Evolutionary conservation across 1,284 basidiomycete species (phyloP).

Genomic region (Tausonia pullulans): DNA sequence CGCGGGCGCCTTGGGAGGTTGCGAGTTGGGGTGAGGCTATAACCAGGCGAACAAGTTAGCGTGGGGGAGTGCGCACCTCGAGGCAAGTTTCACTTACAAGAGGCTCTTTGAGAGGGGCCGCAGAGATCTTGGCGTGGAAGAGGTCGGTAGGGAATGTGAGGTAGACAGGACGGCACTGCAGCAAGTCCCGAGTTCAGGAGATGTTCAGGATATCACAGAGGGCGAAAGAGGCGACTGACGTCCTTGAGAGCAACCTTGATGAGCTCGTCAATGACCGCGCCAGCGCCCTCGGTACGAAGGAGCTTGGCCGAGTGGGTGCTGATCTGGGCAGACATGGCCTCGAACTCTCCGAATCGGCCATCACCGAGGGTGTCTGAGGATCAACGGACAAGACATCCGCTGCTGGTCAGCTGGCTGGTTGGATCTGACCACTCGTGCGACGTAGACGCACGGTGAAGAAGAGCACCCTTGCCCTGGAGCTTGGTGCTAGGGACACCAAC

Average conservation of each 20-base stretch:
- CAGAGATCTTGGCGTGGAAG: conserved; percentile 56
- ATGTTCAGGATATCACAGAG: background rate
- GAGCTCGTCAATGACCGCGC: conserved; percentile 66
- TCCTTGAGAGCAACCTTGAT: conserved; percentile 58
- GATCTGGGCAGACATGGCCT: conserved; percentile 62
- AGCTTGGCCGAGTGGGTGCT: conserved; percentile 58
- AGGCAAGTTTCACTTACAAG: conserved; percentile 32
- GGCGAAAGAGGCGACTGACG: conserved; percentile 32
- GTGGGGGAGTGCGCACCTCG: conserved; percentile 7
- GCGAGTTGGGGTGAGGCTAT: conserved; percentile 35
- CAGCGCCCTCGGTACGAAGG: conserved; percentile 45
- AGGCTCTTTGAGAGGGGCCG: conserved; percentile 52
- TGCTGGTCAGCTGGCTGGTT: conserved; percentile 38
- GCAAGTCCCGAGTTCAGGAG: background rate
- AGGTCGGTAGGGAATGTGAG: conserved; percentile 78
- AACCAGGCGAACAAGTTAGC: conserved; percentile 12
- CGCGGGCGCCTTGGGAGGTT: conserved; percentile 22
- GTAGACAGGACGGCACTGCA: conserved; percentile 73
- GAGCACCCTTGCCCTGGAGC: conserved; percentile 45
- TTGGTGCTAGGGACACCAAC: conserved; percentile 71
- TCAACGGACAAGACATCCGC: background rate
- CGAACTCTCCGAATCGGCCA: conserved; percentile 65
- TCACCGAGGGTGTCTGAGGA: conserved; percentile 62
- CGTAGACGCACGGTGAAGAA: conserved; percentile 32
- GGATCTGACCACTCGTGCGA: conserved; percentile 32